Conservation (phyloP, 1,139 yeast genomes). For the Geotrichum fermentans region DNA sequence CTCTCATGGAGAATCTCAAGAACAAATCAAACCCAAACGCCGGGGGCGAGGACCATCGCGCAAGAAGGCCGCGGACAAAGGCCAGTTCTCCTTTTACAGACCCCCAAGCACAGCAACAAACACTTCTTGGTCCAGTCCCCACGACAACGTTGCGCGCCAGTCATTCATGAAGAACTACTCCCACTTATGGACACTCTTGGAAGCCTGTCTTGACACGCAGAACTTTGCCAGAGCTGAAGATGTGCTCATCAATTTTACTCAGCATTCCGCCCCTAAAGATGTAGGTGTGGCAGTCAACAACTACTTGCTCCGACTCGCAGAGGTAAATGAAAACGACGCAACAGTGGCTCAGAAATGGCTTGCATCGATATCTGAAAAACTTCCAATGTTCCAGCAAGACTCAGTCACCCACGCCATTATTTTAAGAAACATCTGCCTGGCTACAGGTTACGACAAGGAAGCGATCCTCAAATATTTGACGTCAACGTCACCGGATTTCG, state of each 20-base stretch:
- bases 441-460: conserved; percentile 24
- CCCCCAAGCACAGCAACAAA: conserved; percentile 6
- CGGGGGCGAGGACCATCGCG: conserved; percentile 6
- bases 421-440: conserved; percentile 32
- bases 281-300: conserved; percentile 47
- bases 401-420: conserved; percentile 38
- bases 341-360: conserved; percentile 33
- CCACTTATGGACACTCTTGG: conserved; percentile 71
- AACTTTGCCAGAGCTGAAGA: conserved; percentile 69
- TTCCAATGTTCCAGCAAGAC: conserved; percentile 31
- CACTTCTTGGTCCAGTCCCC: conserved; percentile 36
- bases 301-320: conserved; percentile 45
- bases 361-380: conserved; percentile 25
- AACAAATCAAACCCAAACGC: conserved; percentile 6
- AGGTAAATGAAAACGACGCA: conserved; percentile 35
- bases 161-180: conserved; percentile 45
- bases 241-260: conserved; percentile 55
- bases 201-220: conserved; percentile 68
- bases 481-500: conserved; percentile 22
- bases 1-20: not conserved
- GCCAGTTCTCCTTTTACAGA: not conserved
- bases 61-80: not conserved
- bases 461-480: conserved; percentile 9
- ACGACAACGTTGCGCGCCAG: conserved; percentile 33
- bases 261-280: conserved; percentile 39